Evolutionary conservation across 768 basidiomycete genomes (phyloP), one percentile per base, ranked within the genome.

Genomic region (Leccinum sublutescens): DNA sequence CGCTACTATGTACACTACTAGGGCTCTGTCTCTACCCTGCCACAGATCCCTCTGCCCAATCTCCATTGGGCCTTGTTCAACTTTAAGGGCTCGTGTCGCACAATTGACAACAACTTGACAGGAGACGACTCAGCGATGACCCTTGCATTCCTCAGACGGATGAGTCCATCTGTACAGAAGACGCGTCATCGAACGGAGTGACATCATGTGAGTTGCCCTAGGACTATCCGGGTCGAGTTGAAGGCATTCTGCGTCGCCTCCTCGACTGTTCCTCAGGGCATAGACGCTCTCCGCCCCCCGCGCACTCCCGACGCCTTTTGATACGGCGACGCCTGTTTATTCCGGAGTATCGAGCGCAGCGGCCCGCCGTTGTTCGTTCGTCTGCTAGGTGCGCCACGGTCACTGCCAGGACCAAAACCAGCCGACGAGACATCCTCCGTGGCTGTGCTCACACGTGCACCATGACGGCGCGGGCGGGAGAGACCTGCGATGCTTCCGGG

Each of bases 321-420:
- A 54, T 64, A 65, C 6, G 63, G 64, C 29, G 43, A 25, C 1
- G 56, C 27, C 4, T 56, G 51, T 47, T 43, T 65, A 38, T 62
- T 65, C 12, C 64, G 63, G 19, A 65, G 55, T 49, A 62, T 62
- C 8, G 64, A 65, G 17, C 63, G 59, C 14, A 65, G 23, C 15
- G 56, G 56, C 1, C 54, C 64, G 31, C 56, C 38, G 23, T 50
- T 49, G 12, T 45, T 45, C 10, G 55, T 25, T 4, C 45, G 53
- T 15, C 14, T 43, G 17, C 38, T 40, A 8, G 38, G 4, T 7
- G 38, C 17, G 9, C 8, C 17, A 5, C 9, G 17, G 38, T 40
- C 38, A n/a, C 17, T 12, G 7, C 23, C 29, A 23, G n/a, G 9
- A 7, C 45, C 25, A 10, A 2, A n/a, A 50, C 50, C n/a, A 27